phyloP scores from a whole-genome alignment of 176 grass and related monocot species.

The Tuctoria greenei region DNA sequence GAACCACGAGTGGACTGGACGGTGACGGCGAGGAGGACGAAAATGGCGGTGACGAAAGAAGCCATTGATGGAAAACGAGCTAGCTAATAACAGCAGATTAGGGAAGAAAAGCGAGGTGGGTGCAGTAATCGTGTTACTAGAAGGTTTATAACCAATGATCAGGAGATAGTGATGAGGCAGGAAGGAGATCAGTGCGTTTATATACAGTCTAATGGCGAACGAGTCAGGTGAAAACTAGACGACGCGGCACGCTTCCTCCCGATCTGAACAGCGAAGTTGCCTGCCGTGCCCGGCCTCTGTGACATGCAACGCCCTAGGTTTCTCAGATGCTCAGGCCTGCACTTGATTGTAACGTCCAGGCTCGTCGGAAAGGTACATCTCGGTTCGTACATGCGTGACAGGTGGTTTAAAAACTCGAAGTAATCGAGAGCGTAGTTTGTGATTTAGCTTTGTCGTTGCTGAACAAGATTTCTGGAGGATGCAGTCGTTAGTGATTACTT shows the following conservation, averaged over 20 bases:
- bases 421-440: neutral
- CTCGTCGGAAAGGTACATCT: neutral
- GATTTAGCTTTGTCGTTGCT: neutral
- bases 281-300: conserved; percentile 13
- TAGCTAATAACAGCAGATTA: neutral
- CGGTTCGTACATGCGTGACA: neutral
- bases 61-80: conserved; percentile 16
- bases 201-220: neutral
- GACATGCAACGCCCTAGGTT: neutral
- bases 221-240: neutral
- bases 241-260: conserved; percentile 10
- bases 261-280: neutral
- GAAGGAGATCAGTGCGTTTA: neutral
- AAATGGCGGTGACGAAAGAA: neutral
- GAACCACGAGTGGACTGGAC: conserved; percentile 6
- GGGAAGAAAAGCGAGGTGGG: neutral
- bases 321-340: conserved; percentile 4
- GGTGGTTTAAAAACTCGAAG: neutral
- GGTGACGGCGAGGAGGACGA: conserved; percentile 19
- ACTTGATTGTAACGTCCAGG: neutral
- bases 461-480: neutral
- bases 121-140: neutral
- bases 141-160: neutral
- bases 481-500: neutral
- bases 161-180: neutral